Base-by-base conservation (phyloP, 768 basidiomycete species). In the Leccinum longicurvipes region DNA sequence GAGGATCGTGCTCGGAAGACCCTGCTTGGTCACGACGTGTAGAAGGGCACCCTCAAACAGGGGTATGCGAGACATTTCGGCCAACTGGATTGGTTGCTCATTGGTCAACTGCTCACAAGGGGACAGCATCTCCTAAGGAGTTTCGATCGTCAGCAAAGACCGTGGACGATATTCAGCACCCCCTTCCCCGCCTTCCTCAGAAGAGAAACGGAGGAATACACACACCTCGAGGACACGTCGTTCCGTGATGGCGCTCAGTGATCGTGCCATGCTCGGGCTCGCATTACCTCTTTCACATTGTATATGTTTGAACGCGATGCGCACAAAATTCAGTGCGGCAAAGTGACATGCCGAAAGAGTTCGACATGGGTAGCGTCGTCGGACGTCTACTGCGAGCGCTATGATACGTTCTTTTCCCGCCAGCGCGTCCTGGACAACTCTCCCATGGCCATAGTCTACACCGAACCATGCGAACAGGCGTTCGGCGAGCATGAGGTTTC, bases 251-350 rank as follows among this genome's bases (percentile, higher is more conserved):
- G 17, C 39, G 25, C 17, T 25, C 45, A 68, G 45, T 49, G 60
- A 65, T 14, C 50, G 56, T 34, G 8, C 51, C 25, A 61, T 56
- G 10, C 32, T 54, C 1, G 46, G 11, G 17, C 28, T 32, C 41
- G 31, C 17, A 10, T 28, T 14, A 21, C 61, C 49, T 42, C 50
- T 52, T 3, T 42, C 41, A 9, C 56, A 58, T 23, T 57, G 56
- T 36, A 47, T 36, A 19, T 66, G 50, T 11, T 60, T 60, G 21
- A 84, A 77, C n/a, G 76, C 71, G 10, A 81, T 57, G 23, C 83
- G 75, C 12, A 77, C 82, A 53, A 83, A 86, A 60, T 86, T 86
- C 60, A 87, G 61, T 3, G 82, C 81, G 9, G 85, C 84, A 45
- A 88, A 74, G 12, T 84, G 84, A 58, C 85, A 87, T 3, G 82